Conservation (phyloP, 2,329 filamentous ascomycete species). For the Geosmithia putterillii region DNA sequence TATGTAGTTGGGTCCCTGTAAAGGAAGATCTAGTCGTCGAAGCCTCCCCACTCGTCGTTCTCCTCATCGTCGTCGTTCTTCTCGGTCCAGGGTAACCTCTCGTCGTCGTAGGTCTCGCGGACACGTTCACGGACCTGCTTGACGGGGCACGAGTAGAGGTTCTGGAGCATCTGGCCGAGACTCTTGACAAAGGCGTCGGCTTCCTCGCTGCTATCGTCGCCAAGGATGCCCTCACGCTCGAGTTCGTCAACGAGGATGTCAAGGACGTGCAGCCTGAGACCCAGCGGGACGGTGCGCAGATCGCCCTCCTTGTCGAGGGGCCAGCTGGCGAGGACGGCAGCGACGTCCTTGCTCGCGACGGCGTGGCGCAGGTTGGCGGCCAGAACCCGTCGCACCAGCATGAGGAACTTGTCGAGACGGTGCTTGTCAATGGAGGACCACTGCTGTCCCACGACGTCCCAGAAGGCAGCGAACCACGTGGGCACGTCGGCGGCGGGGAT, state of each 20-base stretch:
- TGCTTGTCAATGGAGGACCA: conserved; percentile 65
- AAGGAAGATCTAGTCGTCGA: conserved; percentile 38
- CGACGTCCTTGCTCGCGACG: conserved; percentile 17
- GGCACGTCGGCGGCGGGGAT: conserved; percentile 18
- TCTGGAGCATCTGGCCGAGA: conserved; percentile 43
- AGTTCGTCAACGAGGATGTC: conserved; percentile 91
- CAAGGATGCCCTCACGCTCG: conserved; percentile 51
- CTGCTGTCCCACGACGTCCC: conserved; percentile 56
- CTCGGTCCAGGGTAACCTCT: conserved; percentile 54
- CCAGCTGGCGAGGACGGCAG: conserved; percentile 14
- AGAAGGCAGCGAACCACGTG: conserved; percentile 52
- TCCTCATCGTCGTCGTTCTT: conserved; percentile 19
- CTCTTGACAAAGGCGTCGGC: conserved; percentile 34
- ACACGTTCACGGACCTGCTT: conserved; percentile 63
- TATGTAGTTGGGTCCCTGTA: not conserved
- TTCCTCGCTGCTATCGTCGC: conserved; percentile 16
- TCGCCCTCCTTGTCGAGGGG: conserved; percentile 21
- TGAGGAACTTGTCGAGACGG: conserved; percentile 85
- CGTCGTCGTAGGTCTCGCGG: conserved; percentile 59
- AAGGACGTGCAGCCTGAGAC: conserved; percentile 72
- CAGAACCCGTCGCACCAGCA: conserved; percentile 69
- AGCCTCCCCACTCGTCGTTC: conserved; percentile 48
- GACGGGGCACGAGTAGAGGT: conserved; percentile 44
- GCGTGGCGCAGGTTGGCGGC: conserved; percentile 48
- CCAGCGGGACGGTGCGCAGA: conserved; percentile 61